Percentiles rank a stretch among this genome's conserved stretches.
phyloP scores from a whole-genome alignment of 2,329 filamentous ascomycete species.

The Trichophyton benhamiae region DNA sequence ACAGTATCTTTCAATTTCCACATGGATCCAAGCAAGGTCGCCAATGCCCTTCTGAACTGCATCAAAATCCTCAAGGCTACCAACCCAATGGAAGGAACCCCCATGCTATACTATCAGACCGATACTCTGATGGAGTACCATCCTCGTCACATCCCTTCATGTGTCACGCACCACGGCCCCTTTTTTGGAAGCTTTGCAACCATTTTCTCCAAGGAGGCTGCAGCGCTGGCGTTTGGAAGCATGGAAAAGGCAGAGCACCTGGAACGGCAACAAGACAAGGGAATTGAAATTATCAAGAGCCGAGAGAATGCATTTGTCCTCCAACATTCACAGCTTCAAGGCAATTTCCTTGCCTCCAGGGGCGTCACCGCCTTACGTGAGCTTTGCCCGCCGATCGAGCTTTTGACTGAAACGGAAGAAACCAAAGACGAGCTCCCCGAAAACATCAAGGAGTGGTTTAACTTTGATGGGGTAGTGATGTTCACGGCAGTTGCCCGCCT shows the following conservation, averaged over 20 bases:
- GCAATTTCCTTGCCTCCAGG: background rate
- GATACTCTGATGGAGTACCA: background rate
- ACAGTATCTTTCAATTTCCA: background rate
- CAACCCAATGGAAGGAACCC: background rate
- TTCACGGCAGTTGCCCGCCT: slow-evolving; percentile 1
- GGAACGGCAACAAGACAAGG: background rate
- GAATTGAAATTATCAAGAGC: background rate
- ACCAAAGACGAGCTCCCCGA: background rate
- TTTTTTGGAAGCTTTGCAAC: background rate
- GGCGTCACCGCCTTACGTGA: background rate
- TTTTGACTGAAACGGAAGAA: background rate
- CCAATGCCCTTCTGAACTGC: background rate
- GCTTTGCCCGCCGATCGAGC: background rate
- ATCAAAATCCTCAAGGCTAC: background rate
- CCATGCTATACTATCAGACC: background rate
- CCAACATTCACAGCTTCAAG: background rate
- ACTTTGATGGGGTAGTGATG: background rate
- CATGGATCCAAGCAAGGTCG: background rate
- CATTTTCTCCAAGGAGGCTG: background rate
- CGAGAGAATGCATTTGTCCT: background rate
- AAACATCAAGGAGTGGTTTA: background rate
- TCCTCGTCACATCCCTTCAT: background rate
- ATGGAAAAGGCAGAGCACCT: slow-evolving; percentile 1
- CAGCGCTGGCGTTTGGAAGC: background rate
- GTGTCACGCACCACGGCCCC: background rate